Percentiles rank a stretch among this genome's conserved stretches.
phyloP scores from a whole-genome alignment of 257 asterid species.

The Leptodermis oblonga region DNA sequence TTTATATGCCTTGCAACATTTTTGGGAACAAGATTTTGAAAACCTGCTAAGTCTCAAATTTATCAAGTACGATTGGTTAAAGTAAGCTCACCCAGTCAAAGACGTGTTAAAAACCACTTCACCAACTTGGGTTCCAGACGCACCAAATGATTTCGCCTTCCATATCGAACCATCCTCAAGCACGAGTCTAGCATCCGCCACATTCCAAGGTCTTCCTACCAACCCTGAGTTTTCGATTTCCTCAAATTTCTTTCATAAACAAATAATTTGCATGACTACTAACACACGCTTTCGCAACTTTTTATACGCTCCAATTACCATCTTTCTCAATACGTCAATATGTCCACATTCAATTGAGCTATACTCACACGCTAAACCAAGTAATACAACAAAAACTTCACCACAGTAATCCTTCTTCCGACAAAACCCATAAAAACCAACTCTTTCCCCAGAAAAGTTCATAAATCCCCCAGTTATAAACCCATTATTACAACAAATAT shows the following conservation, averaged over 20 bases:
- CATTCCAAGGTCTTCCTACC: conserved; percentile 82
- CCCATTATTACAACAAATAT: background rate
- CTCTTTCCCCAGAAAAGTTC: background rate
- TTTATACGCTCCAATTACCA: background rate
- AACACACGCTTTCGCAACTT: background rate
- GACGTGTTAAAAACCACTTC: conserved; percentile 98
- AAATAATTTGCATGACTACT: background rate
- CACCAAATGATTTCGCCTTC: conserved; percentile 95
- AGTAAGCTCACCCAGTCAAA: conserved; percentile 64
- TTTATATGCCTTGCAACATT: background rate
- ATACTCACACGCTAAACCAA: background rate
- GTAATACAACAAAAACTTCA: background rate
- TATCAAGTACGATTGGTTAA: background rate
- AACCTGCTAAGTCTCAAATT: background rate
- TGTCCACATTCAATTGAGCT: background rate
- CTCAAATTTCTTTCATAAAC: background rate
- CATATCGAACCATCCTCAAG: conserved; percentile 93
- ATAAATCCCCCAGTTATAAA: background rate
- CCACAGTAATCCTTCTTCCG: background rate
- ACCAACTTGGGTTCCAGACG: conserved; percentile 95
- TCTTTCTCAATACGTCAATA: background rate
- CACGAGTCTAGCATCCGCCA: conserved; percentile 90
- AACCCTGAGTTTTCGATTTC: conserved; percentile 25
- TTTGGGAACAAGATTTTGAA: background rate
- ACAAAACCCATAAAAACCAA: background rate